Conservation (phyloP, 2,329 filamentous ascomycete species). For the Ceratocystis papillata region DNA sequence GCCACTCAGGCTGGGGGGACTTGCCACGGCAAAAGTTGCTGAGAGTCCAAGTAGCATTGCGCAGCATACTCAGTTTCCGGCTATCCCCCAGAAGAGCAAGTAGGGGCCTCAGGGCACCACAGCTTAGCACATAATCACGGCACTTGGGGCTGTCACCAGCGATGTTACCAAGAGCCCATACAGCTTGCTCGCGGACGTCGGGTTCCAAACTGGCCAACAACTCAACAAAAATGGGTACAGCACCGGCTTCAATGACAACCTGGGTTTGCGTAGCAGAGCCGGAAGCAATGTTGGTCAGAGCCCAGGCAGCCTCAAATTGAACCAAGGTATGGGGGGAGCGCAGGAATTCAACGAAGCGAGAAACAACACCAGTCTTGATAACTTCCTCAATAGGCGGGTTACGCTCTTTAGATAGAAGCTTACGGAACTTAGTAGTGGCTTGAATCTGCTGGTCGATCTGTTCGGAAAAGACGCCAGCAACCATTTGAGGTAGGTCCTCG, state of each 20-base stretch:
- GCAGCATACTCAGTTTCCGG: constrained; percentile 97
- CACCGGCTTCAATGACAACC: constrained; percentile 95
- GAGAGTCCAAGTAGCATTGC: constrained; percentile 96
- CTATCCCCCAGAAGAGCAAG: constrained; percentile 87
- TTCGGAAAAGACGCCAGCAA: constrained; percentile 93
- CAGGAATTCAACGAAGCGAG: constrained; percentile 95
- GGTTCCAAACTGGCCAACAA: constrained; percentile 90
- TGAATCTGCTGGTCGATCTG: constrained; percentile 97
- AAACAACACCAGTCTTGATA: constrained; percentile 96
- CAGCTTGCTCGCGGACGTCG: constrained; percentile 94
- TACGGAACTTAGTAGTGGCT: constrained; percentile 96
- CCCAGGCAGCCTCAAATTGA: constrained; percentile 98
- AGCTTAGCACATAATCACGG: constrained; percentile 89
- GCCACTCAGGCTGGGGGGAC: constrained; percentile 97
- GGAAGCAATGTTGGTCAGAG: constrained; percentile 96
- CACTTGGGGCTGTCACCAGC: constrained; percentile 96
- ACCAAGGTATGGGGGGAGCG: constrained; percentile 95
- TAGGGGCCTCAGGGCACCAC: constrained; percentile 81
- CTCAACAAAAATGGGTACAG: constrained; percentile 97
- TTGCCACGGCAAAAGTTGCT: constrained; percentile 99
- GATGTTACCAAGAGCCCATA: constrained; percentile 98
- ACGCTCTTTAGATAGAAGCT: constrained; percentile 94
- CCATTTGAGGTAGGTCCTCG: constrained; percentile 97
- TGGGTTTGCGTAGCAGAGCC: constrained; percentile 95
- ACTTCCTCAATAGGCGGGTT: constrained; percentile 99